A percentile compares a stretch with the other conserved stretches of the same genome.
These are phyloP conservation scores for Alloteropsis semialata DNA, from an alignment of 176 grass and related monocot genomes.

Conservation along the genomic window DNA sequence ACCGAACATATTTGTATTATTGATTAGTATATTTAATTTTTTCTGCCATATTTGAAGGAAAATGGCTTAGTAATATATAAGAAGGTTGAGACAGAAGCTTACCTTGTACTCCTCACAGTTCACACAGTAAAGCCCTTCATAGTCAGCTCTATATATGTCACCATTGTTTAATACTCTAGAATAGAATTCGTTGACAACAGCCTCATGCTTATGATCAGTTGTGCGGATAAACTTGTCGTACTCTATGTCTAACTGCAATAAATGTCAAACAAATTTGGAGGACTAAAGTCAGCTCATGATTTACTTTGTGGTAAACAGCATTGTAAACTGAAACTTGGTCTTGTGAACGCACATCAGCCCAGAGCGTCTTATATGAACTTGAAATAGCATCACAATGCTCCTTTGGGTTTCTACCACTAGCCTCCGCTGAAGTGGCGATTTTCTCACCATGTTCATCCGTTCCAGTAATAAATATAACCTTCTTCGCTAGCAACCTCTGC, in stretches of 20 bases:
- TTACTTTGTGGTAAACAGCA: not conserved
- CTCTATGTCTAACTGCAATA: slow-evolving; percentile 71
- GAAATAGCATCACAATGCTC: slow-evolving; percentile 85
- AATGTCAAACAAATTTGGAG: slow-evolving; percentile 40
- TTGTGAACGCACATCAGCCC: slow-evolving; percentile 61
- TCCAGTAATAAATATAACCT: slow-evolving; percentile 87
- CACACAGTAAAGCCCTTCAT: slow-evolving; percentile 90
- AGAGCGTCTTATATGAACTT: slow-evolving; percentile 65
- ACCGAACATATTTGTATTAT: not conserved
- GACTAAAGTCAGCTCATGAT: slow-evolving; percentile 12
- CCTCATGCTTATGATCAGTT: slow-evolving; percentile 77
- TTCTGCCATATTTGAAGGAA: not conserved
- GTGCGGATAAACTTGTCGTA: slow-evolving; percentile 95
- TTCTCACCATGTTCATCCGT: slow-evolving; percentile 98
- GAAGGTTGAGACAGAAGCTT: slow-evolving; percentile 27
- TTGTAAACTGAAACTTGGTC: not conserved
- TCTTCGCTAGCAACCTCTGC: slow-evolving; percentile 84
- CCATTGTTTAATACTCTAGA: slow-evolving; percentile 78
- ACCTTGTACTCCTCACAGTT: slow-evolving; percentile 99
- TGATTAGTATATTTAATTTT: not conserved
- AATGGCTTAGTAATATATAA: not conserved
- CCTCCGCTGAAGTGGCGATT: slow-evolving; percentile 79
- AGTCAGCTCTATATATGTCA: slow-evolving; percentile 94
- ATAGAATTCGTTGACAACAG: slow-evolving; percentile 91
- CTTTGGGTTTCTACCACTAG: slow-evolving; percentile 66